A percentile compares a stretch with the other conserved stretches of the same genome.
These are phyloP conservation scores for Boletus edulis DNA, from an alignment of 768 basidiomycete genomes.

Conservation along the genomic window DNA sequence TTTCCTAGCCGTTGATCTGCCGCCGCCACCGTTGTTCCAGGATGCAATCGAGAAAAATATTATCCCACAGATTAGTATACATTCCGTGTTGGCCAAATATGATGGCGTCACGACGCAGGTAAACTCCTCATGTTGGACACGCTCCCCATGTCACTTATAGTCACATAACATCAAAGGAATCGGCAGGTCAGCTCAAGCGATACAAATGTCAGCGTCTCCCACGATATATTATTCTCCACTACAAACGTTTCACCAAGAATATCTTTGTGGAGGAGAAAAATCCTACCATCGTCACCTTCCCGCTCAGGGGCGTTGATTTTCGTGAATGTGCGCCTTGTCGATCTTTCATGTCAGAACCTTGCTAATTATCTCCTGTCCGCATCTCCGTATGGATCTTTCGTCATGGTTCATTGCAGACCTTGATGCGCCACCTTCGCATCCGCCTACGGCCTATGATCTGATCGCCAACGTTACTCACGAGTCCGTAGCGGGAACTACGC, in stretches of 20 bases:
- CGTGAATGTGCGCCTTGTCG: conserved; percentile 69
- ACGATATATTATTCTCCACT: conserved; percentile 90
- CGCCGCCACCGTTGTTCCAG: conserved; percentile 97
- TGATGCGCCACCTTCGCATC: conserved; percentile 59
- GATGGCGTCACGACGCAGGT: conserved; percentile 91
- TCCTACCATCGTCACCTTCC: conserved; percentile 98
- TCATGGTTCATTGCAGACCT: conserved; percentile 55
- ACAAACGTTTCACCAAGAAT: conserved; percentile 96
- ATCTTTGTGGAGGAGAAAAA: conserved; percentile 98
- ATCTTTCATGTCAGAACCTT: conserved; percentile 20
- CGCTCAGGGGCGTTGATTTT: conserved; percentile 90
- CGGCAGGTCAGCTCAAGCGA: conserved; percentile 75
- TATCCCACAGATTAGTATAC: conserved; percentile 94
- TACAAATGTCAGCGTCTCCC: conserved; percentile 91
- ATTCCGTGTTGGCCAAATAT: conserved; percentile 89
- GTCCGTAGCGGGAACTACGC: conserved; percentile 92
- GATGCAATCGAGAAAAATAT: conserved; percentile 97
- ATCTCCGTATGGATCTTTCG: conserved; percentile 25
- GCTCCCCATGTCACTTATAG: conserved; percentile 11
- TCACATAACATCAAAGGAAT: conserved; percentile 57
- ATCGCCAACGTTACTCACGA: conserved; percentile 95
- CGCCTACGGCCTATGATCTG: conserved; percentile 83
- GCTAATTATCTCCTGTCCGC: conserved; percentile 13
- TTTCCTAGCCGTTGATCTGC: conserved; percentile 93
- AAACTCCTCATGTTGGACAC: conserved; percentile 26